Base-by-base conservation (phyloP, 2,329 filamentous ascomycete genomes). In the Fusarium domesticum region DNA sequence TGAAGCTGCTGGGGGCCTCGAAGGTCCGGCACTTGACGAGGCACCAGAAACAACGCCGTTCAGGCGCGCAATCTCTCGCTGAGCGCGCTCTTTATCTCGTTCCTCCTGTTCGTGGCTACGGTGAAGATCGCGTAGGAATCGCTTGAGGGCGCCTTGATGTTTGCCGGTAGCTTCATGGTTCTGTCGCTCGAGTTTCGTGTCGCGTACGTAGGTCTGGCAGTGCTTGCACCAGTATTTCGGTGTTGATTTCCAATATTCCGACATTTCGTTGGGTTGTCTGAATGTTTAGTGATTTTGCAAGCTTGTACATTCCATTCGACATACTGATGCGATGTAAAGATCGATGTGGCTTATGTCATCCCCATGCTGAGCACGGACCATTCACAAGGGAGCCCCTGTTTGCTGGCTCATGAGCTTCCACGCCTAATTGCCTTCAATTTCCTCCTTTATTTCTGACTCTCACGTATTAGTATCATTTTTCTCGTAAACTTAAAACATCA, bases 171-270 rank as follows among this genome's bases (percentile, higher is more conserved):
- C 81, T 69, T 96, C 91, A 70, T 96, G 91, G 69, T 96, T 92
- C 54, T 83, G 78, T 58, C 85, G 86, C 67, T 96, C 91, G 67
- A 96, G 82, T 57, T 89, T 84, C 17, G 91, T 96, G 74, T 98
- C 93, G 69, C 89, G 87, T 38, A 98, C 87, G 69, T 84, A 97
- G 64, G 80, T 81, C 63, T 83, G 81, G 79, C 93, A 98, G 74
- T 96, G 89, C 69, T 97, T 97, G 80, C 93, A 98, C 90, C 91
- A 97, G 72, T 95, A 95, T 65, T 86, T 92, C 6, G 91, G 91
- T 66, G 91, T 96, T 16, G 92, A 96, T 67, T 97, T 97, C 93
- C 93, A 97, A 71, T 96, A 95, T 76, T 97, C 93, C 0, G 93
- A 85, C 93, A 98, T 97, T 43, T 42, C 50, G 43, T 31, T 2